Base-by-base conservation (phyloP, 495 filamentous ascomycete species). In the Penicillium waksmanii region DNA sequence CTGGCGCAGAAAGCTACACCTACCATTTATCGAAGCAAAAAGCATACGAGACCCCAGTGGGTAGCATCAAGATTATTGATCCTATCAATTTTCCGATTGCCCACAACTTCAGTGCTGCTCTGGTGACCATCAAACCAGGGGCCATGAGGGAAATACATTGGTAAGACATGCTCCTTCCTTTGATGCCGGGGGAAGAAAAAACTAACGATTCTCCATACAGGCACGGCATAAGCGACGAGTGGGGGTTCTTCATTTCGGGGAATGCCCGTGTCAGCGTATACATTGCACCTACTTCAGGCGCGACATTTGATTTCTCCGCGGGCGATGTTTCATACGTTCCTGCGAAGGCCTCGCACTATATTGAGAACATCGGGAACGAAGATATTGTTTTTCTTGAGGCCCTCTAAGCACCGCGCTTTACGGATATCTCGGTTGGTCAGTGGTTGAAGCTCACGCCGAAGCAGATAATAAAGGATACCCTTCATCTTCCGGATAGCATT, bases 61-160 rank as follows among this genome's bases (percentile, higher is more conserved):
- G 55, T n/a, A 57, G 55, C 21, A 57, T 57, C 55, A 57, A 57
- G 46, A 57, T 57, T 18, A 51, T 57, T 21, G 55, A 57, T 34
- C 55, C 55, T 5, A 13, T 57, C 19, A 57, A 27, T 48, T 57
- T 57, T 19, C 55, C 55, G 9, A 51, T 57, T 31, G 55, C 55
- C 3, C 18, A 51, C 2, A 50, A 25, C n/a, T 57, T 57, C 18
- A 57, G 55, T 21, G 55, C 47, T 17, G 55, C 55, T 6, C 55
- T 57, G 3, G 46, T 57, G 19, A 57, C 55, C 10, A 57, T 57
- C 21, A 57, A 57, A 17, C 55, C 55, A n/a, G 55, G 55, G 11
- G 55, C 55, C 2, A 57, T 57, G 55, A 17, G 55, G 17, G 55
- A 57, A n/a, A 51, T 57, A 5, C 55, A 57, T 19, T 57, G 55